Conservation (phyloP, 2,329 filamentous ascomycete species). For the Pezicula neosporulosa region DNA sequence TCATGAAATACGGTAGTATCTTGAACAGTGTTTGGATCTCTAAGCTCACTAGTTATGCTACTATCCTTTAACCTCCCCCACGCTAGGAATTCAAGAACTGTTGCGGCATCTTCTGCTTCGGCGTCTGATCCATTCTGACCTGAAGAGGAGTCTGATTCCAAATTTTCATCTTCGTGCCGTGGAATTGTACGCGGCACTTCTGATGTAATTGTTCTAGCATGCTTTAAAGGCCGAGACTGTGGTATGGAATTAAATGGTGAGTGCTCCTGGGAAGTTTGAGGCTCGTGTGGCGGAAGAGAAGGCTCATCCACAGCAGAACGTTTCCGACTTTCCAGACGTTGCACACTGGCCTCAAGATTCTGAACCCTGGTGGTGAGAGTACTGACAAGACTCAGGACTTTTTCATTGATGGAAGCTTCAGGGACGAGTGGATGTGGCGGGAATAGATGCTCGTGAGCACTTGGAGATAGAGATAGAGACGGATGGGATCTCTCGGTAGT, state of each 20-base stretch:
- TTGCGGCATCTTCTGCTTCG: slow-evolving; percentile 36
- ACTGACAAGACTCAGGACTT: slow-evolving; percentile 12
- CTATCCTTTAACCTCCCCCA: slow-evolving; percentile 43
- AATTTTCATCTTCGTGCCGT: slow-evolving; percentile 1
- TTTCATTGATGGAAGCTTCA: slow-evolving; percentile 12
- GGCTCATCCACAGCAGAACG: background rate
- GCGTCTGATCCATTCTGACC: slow-evolving; percentile 21
- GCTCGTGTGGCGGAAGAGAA: background rate
- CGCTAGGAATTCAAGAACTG: slow-evolving; percentile 43
- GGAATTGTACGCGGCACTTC: background rate
- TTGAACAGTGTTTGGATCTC: slow-evolving; percentile 6
- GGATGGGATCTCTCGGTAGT: slow-evolving; percentile 3
- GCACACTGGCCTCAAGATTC: slow-evolving; percentile 12
- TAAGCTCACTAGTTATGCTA: slow-evolving; percentile 17
- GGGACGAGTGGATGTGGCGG: background rate
- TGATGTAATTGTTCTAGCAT: slow-evolving; percentile 4
- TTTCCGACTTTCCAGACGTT: slow-evolving; percentile 4
- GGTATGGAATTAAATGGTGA: background rate
- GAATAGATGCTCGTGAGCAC: background rate
- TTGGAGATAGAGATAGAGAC: background rate
- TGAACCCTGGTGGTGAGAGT: slow-evolving; percentile 13
- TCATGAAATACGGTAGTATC: slow-evolving; percentile 13
- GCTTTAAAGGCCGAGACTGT: slow-evolving; percentile 13
- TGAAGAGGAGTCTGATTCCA: slow-evolving; percentile 7
- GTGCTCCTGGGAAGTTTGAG: background rate